Base-by-base conservation (phyloP, 1,139 yeast genomes). In the Suhomyces chickasaworum region DNA sequence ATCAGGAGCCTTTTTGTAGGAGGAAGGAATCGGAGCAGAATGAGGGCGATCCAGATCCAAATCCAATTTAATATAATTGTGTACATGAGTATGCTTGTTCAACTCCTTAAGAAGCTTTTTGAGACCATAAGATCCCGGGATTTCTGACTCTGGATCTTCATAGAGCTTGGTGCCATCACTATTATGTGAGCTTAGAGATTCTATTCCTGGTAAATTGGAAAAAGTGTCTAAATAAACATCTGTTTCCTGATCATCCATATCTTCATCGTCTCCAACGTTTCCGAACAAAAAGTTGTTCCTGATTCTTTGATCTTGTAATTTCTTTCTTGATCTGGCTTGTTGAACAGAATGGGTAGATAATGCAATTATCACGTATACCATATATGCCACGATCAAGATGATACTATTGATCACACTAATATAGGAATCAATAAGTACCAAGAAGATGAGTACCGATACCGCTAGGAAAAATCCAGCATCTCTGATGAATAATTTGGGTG, bases 381-480 rank as follows among this genome's bases (percentile, higher is more conserved):
- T 49, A 57, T 87, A 87, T 2, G 81, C 59, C 0, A 58, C 57
- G 2, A 84, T 68, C 65, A 87, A 69, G 4, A 73, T 55, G 0
- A 73, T 46, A 51, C 87, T 78, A 48, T 77, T 78, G 53, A 66
- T 48, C 3, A 71, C 53, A 12, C 73, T 68, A 15, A 88, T 61
- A 4, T 63, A 56, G 0, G 84, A 82, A 52, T 73, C 75, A 1
- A 68, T 49, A 3, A 83, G 61, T 18, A 78, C 67, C 4, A 66
- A 50, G 13, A 74, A 51, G 2, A 84, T 63, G 18, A 81, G 57
- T 1, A 67, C 36, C 4, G 78, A 60, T 0, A 87, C 75, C 0
- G 70, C 54, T 3, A 77, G 54, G 53, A 85, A 81, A 61, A 84
- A 83, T 1, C 61, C 50, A 2, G 75, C 52, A 55, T 87, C 95